Evolutionary conservation across 2,329 filamentous ascomycete species (phyloP), one percentile per base, ranked within the genome.

Genomic region (Seiridium cupressi): DNA sequence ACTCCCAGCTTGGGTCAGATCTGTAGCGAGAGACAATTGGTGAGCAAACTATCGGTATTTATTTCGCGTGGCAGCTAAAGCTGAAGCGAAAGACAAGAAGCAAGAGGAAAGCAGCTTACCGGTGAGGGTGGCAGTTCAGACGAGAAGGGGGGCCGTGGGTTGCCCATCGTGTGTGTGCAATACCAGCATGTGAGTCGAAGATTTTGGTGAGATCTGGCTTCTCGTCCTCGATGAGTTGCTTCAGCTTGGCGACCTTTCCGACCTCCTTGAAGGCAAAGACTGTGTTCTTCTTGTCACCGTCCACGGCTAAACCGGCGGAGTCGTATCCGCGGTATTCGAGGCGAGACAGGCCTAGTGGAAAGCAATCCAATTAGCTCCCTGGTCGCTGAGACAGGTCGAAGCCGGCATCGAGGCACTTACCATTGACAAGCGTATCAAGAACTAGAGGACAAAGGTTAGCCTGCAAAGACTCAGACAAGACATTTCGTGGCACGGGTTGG

Each of bases 261-360:
- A 99, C 95, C 83, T 98, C 95, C 85, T 99, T 99, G 87, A 93
- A 98, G 64, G 95, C 93, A 67, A 92, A 87, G 68, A 98, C 93
- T 81, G 98, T 92, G 72, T 97, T 96, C 85, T 95, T 97, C 88
- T 97, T 98, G 85, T 99, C 91, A 65, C 95, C 95, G 76, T 99
- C 95, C 71, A 99, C 81, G 67, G 94, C 94, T 66, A 99, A 85
- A 82, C 95, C 95, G 64, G 95, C 94, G 65, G 95, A 98, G 79
- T 99, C 95, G 79, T 99, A 99, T 69, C 95, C 95, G 78, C 95
- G 91, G 84, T 99, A 99, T 81, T 99, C 95, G 71, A 99, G 90
- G 76, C 95, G 90, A 62, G 92, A 90, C 62, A 98, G 90, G 73
- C 94, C 93, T 97, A 73, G 44, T 64, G 40, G 18, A 13, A 10